These are phyloP conservation scores for Sutorius australiensis DNA, from an alignment of 768 basidiomycete genomes.

Conservation along the genomic window DNA sequence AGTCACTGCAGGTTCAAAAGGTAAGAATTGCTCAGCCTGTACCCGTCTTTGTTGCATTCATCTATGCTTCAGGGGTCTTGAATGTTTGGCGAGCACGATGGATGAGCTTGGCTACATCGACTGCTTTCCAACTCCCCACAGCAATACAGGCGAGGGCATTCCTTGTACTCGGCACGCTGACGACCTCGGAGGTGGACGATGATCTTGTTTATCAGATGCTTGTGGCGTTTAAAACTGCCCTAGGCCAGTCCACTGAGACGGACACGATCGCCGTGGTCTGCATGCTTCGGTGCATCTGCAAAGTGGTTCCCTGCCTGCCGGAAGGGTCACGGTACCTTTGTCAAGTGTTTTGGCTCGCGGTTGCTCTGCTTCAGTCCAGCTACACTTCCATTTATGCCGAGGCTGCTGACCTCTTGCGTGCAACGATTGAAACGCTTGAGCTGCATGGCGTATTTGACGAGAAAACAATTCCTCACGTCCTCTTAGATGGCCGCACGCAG, in stretches of 20 bases:
- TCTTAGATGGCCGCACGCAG: conserved; percentile 60
- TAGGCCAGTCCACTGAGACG: conserved; percentile 62
- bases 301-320: conserved; percentile 67
- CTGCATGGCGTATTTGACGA: conserved; percentile 54
- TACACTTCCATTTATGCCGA: conserved; percentile 67
- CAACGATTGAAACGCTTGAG: conserved; percentile 63
- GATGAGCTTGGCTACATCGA: conserved; percentile 86
- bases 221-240: conserved; percentile 74
- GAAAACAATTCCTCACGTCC: conserved; percentile 47
- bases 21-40: conserved; percentile 39
- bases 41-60: conserved; percentile 4
- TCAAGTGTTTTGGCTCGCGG: conserved; percentile 83
- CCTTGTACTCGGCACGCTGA: conserved; percentile 77
- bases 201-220: conserved; percentile 93
- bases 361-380: conserved; percentile 77
- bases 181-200: conserved; percentile 82
- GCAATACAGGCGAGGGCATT: conserved; percentile 88
- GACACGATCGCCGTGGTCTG: conserved; percentile 73
- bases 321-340: conserved; percentile 68
- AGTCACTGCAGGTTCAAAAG: conserved; percentile 61
- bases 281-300: conserved; percentile 85
- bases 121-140: conserved; percentile 86
- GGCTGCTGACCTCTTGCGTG: conserved; percentile 62
- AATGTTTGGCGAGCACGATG: conserved; percentile 92
- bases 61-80: conserved; percentile 49